Evolutionary conservation across 2,329 filamentous ascomycete species (phyloP).

Genomic region (Diaporthe capsici): DNA sequence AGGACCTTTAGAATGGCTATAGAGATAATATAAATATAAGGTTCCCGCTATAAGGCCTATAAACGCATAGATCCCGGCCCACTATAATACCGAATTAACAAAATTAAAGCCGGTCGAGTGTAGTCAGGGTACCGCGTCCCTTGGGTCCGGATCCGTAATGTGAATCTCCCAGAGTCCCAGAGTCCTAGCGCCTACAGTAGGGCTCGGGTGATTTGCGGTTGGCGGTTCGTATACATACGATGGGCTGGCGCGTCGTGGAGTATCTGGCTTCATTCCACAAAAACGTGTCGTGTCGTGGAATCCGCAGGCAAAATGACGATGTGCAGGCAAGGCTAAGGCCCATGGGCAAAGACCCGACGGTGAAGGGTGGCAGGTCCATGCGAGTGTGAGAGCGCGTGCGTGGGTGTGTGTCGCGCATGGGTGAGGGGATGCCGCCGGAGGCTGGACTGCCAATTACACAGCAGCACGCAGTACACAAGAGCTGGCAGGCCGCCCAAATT

Average conservation of each 20-base stretch:
- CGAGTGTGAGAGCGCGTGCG: background rate
- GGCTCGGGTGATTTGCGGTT: constrained; percentile 9
- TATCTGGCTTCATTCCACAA: background rate
- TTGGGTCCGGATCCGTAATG: constrained; percentile 21
- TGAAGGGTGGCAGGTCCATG: background rate
- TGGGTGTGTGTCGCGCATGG: background rate
- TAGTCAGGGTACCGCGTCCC: background rate
- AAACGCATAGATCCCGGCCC: too few relatives aligned
- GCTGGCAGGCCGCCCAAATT: constrained; percentile 17
- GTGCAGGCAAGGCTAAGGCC: constrained; percentile 11
- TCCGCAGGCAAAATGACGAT: constrained; percentile 29
- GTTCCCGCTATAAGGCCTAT: too few relatives aligned
- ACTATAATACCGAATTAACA: too few relatives aligned
- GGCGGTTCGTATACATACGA: constrained; percentile 1
- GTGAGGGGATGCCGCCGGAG: background rate
- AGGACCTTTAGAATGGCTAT: too few relatives aligned
- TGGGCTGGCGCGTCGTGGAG: constrained; percentile 9
- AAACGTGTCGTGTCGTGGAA: constrained; percentile 12
- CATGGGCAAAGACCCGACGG: constrained; percentile 17
- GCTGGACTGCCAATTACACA: constrained; percentile 14
- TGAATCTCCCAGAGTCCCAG: background rate
- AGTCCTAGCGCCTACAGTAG: background rate
- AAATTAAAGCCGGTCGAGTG: too few relatives aligned
- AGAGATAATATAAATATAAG: too few relatives aligned
- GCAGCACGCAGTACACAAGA: background rate